Percentiles rank a stretch among this genome's conserved stretches.
Conservation (phyloP, 2,329 filamentous ascomycete species). For the Aspergillus candidus region DNA sequence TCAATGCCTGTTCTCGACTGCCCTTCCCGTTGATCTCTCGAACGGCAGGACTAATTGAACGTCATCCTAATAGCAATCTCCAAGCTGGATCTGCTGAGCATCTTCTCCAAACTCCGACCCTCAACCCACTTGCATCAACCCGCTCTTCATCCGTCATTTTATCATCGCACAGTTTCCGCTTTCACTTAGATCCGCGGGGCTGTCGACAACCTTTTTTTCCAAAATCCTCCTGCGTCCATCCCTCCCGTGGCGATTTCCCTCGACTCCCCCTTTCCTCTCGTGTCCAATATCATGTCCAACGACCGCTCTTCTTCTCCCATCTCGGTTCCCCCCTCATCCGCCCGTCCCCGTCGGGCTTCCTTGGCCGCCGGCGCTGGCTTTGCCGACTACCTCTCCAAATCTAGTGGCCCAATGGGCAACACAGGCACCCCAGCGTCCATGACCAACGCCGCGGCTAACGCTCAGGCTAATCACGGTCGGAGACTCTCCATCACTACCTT, state of each 20-base stretch:
- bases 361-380: constrained; percentile 37
- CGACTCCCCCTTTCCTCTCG: not conserved
- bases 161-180: too few species aligned
- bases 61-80: too few species aligned
- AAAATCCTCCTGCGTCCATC: too few species aligned
- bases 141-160: too few species aligned
- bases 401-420: constrained; percentile 16
- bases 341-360: constrained; percentile 43
- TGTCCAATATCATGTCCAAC: constrained; percentile 37
- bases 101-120: too few species aligned
- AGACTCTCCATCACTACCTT: constrained; percentile 69
- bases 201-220: too few species aligned
- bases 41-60: too few species aligned
- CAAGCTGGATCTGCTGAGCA: too few species aligned
- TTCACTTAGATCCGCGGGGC: too few species aligned
- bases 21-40: too few species aligned
- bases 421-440: constrained; percentile 41
- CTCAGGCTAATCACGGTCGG: constrained; percentile 50
- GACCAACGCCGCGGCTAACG: constrained; percentile 42
- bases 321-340: constrained; percentile 28
- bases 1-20: too few species aligned
- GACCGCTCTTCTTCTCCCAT: constrained; percentile 36
- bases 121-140: too few species aligned
- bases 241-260: not conserved
- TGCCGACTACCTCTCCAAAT: constrained; percentile 36